Evolutionary conservation across 2,329 filamentous ascomycete genomes (phyloP).

Genomic region (Aspergillus japonicus): DNA sequence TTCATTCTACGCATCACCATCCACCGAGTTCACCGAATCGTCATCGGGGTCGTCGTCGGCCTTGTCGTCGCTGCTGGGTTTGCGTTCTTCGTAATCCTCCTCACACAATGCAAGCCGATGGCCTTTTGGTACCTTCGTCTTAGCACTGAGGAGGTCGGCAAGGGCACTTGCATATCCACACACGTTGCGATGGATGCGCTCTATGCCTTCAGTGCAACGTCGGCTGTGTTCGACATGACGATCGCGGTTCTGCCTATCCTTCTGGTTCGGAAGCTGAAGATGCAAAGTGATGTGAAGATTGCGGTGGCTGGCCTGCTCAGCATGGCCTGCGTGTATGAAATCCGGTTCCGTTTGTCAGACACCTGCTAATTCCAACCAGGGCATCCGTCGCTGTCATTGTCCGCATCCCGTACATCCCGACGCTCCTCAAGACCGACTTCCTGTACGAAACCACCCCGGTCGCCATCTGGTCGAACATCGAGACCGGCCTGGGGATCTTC

Average conservation of each 20-base stretch:
- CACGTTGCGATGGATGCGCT: conserved; percentile 13
- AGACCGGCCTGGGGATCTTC: conserved; percentile 23
- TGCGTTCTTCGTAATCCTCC: conserved; percentile 47
- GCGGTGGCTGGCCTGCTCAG: conserved; percentile 20
- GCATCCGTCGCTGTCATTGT: conserved; percentile 22
- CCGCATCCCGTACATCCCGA: conserved; percentile 18
- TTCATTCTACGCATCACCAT: conserved; percentile 51
- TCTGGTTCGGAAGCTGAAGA: conserved; percentile 23
- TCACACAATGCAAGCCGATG: conserved; percentile 51
- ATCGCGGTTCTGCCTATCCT: conserved; percentile 19
- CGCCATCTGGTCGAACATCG: conserved; percentile 24
- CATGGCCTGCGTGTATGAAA: conserved; percentile 22
- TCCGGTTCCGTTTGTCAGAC: neutral
- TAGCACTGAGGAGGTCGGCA: neutral
- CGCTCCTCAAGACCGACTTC: conserved; percentile 16
- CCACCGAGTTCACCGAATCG: conserved; percentile 43
- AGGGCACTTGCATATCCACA: conserved; percentile 15
- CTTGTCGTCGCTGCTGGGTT: conserved; percentile 43
- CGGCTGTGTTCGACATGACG: conserved; percentile 19
- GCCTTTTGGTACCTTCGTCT: conserved; percentile 45
- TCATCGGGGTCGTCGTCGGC: conserved; percentile 44
- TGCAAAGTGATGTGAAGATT: conserved; percentile 19
- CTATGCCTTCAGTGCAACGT: conserved; percentile 23
- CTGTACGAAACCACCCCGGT: conserved; percentile 20
- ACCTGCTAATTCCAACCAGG: conserved; percentile 1